Evolutionary conservation across 1,139 yeast genomes (phyloP), one percentile per base, ranked within the genome.

Genomic region (Magnusiomyces ingens): DNA sequence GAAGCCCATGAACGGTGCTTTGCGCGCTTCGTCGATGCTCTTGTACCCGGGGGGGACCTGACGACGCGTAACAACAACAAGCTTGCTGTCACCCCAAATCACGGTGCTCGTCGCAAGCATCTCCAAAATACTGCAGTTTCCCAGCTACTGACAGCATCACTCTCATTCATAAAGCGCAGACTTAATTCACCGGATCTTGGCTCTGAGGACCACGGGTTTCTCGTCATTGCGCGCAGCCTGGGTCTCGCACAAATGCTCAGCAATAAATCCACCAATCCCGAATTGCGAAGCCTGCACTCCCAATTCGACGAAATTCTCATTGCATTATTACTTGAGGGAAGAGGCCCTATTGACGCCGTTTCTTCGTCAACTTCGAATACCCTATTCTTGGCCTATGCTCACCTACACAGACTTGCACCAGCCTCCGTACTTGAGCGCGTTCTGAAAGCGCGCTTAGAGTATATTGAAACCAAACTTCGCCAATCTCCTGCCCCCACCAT

Each of bases 341-440:
- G 32, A 36, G 55, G 48, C 42, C 50, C 47, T 22, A 49, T 50
- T 19, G 59, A 51, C 6, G 22, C 19, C 36, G 50, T 50, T 17
- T 41, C 51, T 40, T 45, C 41, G 22, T 48, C 53, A 4, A 17
- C 45, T 18, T 51, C 40, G 35, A 52, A 56, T 11, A 51, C 60
- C 22, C 51, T 61, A 35, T 60, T 62, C 42, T n/a, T 58, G 4
- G 64, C 65, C 13, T 60, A 60, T 45, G 53, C 60, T 48, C 55
- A 61, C 18, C 47, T 51, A n/a, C 49, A 52, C 17, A 52, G 50
- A 29, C 38, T 21, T 21, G 41, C 57, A 6, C 58, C 60, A 2
- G 53, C 50, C 13, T 49, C 54, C 40, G 46, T 53, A n/a, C 45
- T 62, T 12, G 45, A 48, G 19, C 26, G 45, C 3, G 54, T 60